Conservation (phyloP, 352 stramenopile genomes). For the Plasmopara muralis region DNA sequence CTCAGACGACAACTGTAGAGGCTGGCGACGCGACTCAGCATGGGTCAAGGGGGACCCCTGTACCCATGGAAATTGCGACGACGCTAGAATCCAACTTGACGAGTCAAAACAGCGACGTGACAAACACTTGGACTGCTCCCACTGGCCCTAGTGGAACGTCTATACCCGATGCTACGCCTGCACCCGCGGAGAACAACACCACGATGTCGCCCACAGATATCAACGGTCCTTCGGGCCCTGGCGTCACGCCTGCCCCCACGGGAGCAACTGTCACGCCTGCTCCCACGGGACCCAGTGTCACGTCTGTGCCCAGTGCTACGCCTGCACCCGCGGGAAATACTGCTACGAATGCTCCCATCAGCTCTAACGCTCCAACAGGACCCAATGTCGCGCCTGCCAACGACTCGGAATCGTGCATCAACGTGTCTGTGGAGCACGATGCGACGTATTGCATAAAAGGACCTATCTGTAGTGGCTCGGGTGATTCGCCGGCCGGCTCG, state of each 20-base stretch:
- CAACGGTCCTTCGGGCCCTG: neutral
- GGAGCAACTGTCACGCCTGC: slow-evolving; percentile 14
- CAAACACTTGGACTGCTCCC: neutral
- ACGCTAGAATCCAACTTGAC: slow-evolving; percentile 9
- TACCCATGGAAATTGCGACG: slow-evolving; percentile 12
- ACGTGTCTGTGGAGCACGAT: slow-evolving; percentile 62
- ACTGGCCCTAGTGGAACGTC: neutral
- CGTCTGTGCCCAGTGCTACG: slow-evolving; percentile 2
- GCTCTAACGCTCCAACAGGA: slow-evolving; percentile 13
- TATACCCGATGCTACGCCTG: slow-evolving; percentile 10
- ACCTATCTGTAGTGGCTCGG: slow-evolving; percentile 52
- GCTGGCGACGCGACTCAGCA: slow-evolving; percentile 12
- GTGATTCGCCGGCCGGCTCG: slow-evolving; percentile 29
- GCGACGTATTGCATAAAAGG: slow-evolving; percentile 69
- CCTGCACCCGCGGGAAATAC: slow-evolving; percentile 12
- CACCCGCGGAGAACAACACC: slow-evolving; percentile 11
- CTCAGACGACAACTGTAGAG: slow-evolving; percentile 12
- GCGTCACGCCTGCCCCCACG: slow-evolving; percentile 15
- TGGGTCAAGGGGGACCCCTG: slow-evolving; percentile 9
- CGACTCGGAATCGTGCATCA: slow-evolving; percentile 28
- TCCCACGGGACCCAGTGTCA: neutral
- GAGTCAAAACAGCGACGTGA: slow-evolving; percentile 1
- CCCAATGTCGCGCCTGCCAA: slow-evolving; percentile 19
- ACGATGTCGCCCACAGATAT: slow-evolving; percentile 15
- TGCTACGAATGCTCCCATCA: slow-evolving; percentile 10